A percentile compares a stretch with the other conserved stretches of the same genome.
Evolutionary conservation across 805 yeast species (phyloP).

Genomic region (Cyberlindnera samutprakarnensis): DNA sequence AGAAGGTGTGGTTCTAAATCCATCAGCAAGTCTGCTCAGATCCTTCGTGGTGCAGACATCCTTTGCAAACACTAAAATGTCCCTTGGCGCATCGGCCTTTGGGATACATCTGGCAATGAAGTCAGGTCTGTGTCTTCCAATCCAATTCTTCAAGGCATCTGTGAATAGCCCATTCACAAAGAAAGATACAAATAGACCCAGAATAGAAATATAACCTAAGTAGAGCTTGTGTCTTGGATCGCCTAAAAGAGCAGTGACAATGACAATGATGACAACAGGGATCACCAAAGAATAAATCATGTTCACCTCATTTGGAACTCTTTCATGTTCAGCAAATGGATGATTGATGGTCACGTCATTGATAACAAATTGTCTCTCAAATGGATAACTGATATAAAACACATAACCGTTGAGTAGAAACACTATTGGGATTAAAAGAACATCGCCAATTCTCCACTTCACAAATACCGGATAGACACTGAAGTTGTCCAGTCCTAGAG

Average conservation of each 20-base stretch:
- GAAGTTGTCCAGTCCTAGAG: slow-evolving; percentile 20
- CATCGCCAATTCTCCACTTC: slow-evolving; percentile 35
- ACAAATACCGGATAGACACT: slow-evolving; percentile 15
- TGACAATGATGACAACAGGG: slow-evolving; percentile 38
- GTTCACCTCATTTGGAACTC: slow-evolving; percentile 53
- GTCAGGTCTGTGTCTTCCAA: slow-evolving; percentile 92
- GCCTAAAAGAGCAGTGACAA: slow-evolving; percentile 25
- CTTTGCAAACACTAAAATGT: slow-evolving; percentile 47
- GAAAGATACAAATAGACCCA: slow-evolving; percentile 60
- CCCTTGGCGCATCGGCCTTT: slow-evolving; percentile 43
- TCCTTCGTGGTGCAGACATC: slow-evolving; percentile 59
- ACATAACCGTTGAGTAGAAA: slow-evolving; percentile 27
- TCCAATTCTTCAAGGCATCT: slow-evolving; percentile 69
- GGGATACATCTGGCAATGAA: slow-evolving; percentile 83
- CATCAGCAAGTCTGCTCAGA: slow-evolving; percentile 43
- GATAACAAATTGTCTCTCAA: slow-evolving; percentile 69
- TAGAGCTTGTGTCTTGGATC: slow-evolving; percentile 48
- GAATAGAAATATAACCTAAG: slow-evolving; percentile 51
- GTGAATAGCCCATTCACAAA: slow-evolving; percentile 57
- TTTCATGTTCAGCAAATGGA: slow-evolving; percentile 71
- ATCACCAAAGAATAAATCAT: slow-evolving; percentile 44
- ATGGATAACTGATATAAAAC: slow-evolving; percentile 41
- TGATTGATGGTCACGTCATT: slow-evolving; percentile 74
- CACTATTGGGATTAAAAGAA: slow-evolving; percentile 24
- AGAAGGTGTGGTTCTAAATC: slow-evolving; percentile 76